Conservation (phyloP, 192 early-diverging fungal genomes). For the Gamsiella multidivaricata region DNA sequence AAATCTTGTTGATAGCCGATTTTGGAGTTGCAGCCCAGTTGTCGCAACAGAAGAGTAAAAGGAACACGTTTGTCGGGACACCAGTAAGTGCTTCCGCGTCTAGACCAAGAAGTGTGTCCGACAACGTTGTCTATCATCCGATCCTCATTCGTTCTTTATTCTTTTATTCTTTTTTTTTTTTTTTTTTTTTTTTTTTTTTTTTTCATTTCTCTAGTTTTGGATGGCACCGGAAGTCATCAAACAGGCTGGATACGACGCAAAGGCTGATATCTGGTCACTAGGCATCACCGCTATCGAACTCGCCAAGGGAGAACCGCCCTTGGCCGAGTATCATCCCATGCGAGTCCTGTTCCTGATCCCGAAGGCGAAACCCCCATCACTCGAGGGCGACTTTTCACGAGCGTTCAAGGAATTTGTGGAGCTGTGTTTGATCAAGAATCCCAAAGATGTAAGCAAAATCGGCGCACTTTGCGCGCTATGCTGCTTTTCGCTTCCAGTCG, state of each 20-base stretch:
- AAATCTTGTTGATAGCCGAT: conserved; percentile 77
- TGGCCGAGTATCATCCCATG: conserved; percentile 97
- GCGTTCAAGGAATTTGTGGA: conserved; percentile 93
- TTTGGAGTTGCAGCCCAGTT: conserved; percentile 96
- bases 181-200: too few relatives aligned
- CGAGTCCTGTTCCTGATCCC: conserved; percentile 94
- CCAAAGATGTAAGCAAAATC: conserved; percentile 70
- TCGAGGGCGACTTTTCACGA: conserved; percentile 82
- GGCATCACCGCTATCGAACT: conserved; percentile 98
- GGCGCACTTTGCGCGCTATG: neutral
- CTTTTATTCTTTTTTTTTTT: too few relatives aligned
- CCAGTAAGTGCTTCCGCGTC: conserved; percentile 76
- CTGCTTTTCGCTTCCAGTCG: neutral
- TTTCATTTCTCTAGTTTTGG: conserved; percentile 69
- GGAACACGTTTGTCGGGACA: conserved; percentile 97
- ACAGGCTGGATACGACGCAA: conserved; percentile 79
- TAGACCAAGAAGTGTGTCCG: too few relatives aligned
- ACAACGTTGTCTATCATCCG: too few relatives aligned
- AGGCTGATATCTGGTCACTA: conserved; percentile 98
- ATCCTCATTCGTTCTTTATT: too few relatives aligned
- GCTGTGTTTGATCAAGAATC: conserved; percentile 90
- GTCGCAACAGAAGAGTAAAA: conserved; percentile 57
- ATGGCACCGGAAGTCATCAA: conserved; percentile 96
- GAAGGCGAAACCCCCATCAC: conserved; percentile 86
- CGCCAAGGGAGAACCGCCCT: conserved; percentile 91